Base-by-base conservation (phyloP, 345 rosid genomes). In the Populus euphratica region DNA sequence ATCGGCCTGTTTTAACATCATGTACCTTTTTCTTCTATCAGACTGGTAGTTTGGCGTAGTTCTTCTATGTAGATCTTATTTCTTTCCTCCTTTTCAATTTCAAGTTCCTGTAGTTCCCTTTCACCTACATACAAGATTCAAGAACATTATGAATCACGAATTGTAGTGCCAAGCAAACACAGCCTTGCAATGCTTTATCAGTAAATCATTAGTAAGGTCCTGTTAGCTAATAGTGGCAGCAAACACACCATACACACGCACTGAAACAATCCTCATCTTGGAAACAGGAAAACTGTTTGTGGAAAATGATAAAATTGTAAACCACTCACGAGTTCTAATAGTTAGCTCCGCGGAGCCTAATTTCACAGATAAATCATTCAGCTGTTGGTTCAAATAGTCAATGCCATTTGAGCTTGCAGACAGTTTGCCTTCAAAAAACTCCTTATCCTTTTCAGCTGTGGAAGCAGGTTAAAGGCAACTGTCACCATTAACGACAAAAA, bases 1-100 rank as follows among this genome's bases (percentile, higher is more conserved):
- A 36, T 25, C 73, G 71, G 39, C 72, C 63, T 25, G 43, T 52
- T 68, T 50, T 14, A 61, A 59, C 47, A 25, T 31, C 27, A 70
- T 29, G 74, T 77, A 91, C 99, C 97, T 87, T 90, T 92, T 73
- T 92, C 91, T 56, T 88, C 86, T 14, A 91, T 80, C 85, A 92
- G 90, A 74, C 54, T 80, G 44, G 85, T 73, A 33, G 79, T 82
- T 81, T 81, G 84, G 78, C 75, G 35, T 69, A 77, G 79, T 76
- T 93, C 97, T 78, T 86, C 86, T 21, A 35, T 75, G 80, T 84
- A 87, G 67, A 81, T 72, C 74, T 81, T 90, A 77, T 91, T 86
- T 52, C 35, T 84, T 78, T 91, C 89, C 63, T 90, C 89, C 76
- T 85, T 87, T 84, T 85, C 87, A 74, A 79, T 61, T 80, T 80